Evolutionary conservation across 345 rosid genomes (phyloP), one percentile per base, ranked within the genome.

Genomic region (Turnera subulata): DNA sequence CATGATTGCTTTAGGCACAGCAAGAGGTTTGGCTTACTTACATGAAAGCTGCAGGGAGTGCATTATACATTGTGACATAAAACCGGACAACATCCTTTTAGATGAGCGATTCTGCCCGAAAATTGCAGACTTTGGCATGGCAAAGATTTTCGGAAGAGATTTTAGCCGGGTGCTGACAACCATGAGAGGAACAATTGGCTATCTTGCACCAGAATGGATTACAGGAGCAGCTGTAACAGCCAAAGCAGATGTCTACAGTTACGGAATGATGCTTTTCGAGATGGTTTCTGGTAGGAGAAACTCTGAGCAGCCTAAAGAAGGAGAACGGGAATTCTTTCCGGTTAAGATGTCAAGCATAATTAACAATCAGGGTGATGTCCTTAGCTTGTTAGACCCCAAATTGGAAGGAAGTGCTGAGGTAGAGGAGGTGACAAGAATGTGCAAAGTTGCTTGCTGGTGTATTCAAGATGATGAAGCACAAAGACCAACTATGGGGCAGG

Each of bases 21-120:
- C 95, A 17, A 64, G 84, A 78, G 95, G 95, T 17, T 66, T 87
- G 65, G 74, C 73, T 51, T 82, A 87, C 66, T 76, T 87, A 33
- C 91, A 87, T n/a, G n/a, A n/a, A n/a, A n/a, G n/a, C n/a, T n/a
- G n/a, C n/a, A n/a, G n/a, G n/a, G n/a, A n/a, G n/a, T n/a, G n/a
- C n/a, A n/a, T n/a, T n/a, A n/a, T n/a, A n/a, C n/a, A n/a, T n/a
- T n/a, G n/a, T n/a, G n/a, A n/a, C n/a, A n/a, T n/a, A n/a, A n/a
- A n/a, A n/a, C n/a, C n/a, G n/a, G n/a, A n/a, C n/a, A n/a, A n/a
- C n/a, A n/a, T n/a, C n/a, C n/a, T n/a, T n/a, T n/a, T n/a, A n/a
- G n/a, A n/a, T n/a, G n/a, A n/a, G n/a, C n/a, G n/a, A n/a, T n/a
- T n/a, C n/a, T n/a, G n/a, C n/a, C n/a, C n/a, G n/a, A n/a, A n/a